A percentile compares a stretch with the other conserved stretches of the same genome.
Conservation (phyloP, 345 rosid species). For the Salix arbutifolia region DNA sequence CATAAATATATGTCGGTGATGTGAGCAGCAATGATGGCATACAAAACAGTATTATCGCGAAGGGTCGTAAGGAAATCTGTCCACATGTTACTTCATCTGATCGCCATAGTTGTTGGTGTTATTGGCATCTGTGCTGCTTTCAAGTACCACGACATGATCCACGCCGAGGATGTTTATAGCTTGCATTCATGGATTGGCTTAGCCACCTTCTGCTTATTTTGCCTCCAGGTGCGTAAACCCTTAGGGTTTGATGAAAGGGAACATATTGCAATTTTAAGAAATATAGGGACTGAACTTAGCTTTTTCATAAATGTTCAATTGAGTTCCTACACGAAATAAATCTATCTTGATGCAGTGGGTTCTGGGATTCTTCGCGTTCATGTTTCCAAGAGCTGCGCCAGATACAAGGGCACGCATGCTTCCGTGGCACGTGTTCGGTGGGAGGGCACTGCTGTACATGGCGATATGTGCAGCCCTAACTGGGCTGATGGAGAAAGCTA, state of each 20-base stretch:
- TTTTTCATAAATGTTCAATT: no score
- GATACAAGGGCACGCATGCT: conserved; percentile 25
- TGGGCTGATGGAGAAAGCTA: conserved; percentile 57
- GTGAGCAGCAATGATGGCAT: conserved; percentile 76
- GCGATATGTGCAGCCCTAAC: conserved; percentile 76
- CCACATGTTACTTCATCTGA: conserved; percentile 59
- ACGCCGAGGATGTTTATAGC: conserved; percentile 44
- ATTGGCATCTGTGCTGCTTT: conserved; percentile 73
- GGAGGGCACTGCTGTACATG: conserved; percentile 68
- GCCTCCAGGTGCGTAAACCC: conserved; percentile 50
- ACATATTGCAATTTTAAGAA: neutral
- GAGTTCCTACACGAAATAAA: no score
- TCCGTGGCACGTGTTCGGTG: conserved; percentile 75
- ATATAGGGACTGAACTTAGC: neutral
- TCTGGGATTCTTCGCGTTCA: conserved; percentile 46
- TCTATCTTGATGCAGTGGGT: conserved; percentile 50
- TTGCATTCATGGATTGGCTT: conserved; percentile 90
- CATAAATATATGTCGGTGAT: neutral
- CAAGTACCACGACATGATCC: conserved; percentile 61
- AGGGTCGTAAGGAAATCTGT: conserved; percentile 36
- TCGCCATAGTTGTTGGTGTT: conserved; percentile 52
- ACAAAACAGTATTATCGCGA: conserved; percentile 43
- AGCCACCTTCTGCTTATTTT: conserved; percentile 50
- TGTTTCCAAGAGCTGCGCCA: conserved; percentile 23
- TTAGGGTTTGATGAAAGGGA: neutral